phyloP scores from a whole-genome alignment of 176 grass and related monocot species.

The Thinopyrum elongatum region DNA sequence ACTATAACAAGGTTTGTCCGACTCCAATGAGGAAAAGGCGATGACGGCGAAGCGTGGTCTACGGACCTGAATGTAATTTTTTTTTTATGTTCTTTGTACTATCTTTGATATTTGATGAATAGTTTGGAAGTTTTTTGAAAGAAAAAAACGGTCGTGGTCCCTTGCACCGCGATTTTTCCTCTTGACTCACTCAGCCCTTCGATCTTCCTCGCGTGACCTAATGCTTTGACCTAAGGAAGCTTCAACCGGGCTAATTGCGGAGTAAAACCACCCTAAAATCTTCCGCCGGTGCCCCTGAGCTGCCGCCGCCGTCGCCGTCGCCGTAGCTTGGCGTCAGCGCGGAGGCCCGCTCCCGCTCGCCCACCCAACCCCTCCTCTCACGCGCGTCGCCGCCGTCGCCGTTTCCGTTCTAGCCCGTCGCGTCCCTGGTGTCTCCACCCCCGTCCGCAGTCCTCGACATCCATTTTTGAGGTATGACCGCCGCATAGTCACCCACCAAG shows the following conservation, averaged over 20 bases:
- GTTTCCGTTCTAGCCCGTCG: background rate
- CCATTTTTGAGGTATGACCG: background rate
- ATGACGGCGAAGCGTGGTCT: too few relatives aligned
- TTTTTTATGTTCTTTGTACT: too few relatives aligned
- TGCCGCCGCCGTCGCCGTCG: background rate
- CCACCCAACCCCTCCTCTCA: background rate
- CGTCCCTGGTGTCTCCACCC: background rate
- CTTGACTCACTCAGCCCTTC: background rate
- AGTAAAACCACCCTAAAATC: background rate
- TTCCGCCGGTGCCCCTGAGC: background rate
- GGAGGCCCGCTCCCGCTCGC: too few relatives aligned
- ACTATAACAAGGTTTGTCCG: too few relatives aligned
- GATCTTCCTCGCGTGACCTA: background rate
- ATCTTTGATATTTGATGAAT: too few relatives aligned
- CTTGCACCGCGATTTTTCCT: background rate
- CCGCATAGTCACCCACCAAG: background rate
- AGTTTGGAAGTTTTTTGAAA: too few relatives aligned
- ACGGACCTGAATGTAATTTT: too few relatives aligned
- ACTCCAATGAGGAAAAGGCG: too few relatives aligned
- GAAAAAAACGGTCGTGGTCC: too few relatives aligned
- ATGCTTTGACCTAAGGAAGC: background rate
- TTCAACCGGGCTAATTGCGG: background rate
- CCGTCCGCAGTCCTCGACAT: background rate
- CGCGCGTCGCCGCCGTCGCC: background rate
- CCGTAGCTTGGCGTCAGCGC: background rate